Evolutionary conservation across 169 alveolate genomes (phyloP).

Genomic region (Hepatocystis sp.): DNA sequence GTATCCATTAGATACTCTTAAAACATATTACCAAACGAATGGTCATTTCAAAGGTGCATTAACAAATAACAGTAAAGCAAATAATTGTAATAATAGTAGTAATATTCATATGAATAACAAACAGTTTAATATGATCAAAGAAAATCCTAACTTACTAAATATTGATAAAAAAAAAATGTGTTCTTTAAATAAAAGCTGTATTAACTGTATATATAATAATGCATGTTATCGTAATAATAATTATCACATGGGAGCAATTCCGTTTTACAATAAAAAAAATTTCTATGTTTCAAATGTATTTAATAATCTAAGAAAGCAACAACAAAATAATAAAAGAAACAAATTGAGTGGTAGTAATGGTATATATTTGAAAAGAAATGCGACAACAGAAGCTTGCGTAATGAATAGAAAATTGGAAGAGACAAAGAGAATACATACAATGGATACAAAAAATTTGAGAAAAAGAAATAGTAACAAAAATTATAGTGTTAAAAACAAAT

Average conservation of each 20-base stretch:
- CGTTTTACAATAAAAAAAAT: conserved; percentile 10
- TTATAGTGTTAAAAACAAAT: no score
- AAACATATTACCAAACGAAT: conserved; percentile 89
- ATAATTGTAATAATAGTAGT: no score
- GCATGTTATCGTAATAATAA: conserved; percentile 19
- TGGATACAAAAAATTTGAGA: no score
- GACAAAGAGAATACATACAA: no score
- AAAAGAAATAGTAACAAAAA: no score
- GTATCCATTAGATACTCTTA: conserved; percentile 97
- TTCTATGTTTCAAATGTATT: background rate
- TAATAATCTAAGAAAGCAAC: background rate
- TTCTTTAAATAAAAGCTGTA: conserved; percentile 14
- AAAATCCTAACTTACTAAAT: no score
- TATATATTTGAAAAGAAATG: background rate
- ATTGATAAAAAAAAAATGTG: no score
- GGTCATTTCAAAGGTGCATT: conserved; percentile 22
- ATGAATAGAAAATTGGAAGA: conserved; percentile 15
- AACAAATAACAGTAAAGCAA: no score
- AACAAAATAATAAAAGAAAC: background rate
- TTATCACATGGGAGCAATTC: conserved; percentile 12
- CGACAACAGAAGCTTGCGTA: background rate
- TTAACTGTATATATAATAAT: conserved; percentile 32
- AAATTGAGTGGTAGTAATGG: background rate
- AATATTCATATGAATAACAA: conserved; percentile 21
- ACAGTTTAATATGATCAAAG: no score